phyloP scores from a whole-genome alignment of 2,329 filamentous ascomycete species.

The Pseudogymnoascus sp. region DNA sequence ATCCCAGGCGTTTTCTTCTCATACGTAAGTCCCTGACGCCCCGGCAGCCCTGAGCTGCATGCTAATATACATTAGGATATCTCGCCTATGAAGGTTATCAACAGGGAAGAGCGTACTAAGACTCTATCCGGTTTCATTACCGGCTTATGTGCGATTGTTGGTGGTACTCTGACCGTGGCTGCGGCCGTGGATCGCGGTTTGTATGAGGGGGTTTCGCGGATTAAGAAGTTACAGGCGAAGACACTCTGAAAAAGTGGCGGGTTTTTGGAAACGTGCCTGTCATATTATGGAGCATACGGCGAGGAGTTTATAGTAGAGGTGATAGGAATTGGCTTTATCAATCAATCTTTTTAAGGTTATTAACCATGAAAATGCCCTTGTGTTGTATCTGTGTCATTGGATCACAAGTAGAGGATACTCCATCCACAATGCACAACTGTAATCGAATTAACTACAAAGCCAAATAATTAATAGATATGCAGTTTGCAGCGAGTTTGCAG shows the following conservation, averaged over 20 bases:
- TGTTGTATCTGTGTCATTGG: neutral
- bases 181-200: constrained; percentile 86
- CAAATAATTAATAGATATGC: neutral
- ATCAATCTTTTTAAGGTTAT: neutral
- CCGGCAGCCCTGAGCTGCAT: neutral
- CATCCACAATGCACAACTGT: neutral
- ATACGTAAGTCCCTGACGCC: constrained; percentile 59
- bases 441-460: neutral
- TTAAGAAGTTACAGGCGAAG: constrained; percentile 79
- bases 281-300: constrained; percentile 8
- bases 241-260: constrained; percentile 39
- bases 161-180: constrained; percentile 90
- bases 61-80: constrained; percentile 62
- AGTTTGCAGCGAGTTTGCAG: neutral
- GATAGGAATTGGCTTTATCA: neutral
- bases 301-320: constrained; percentile 11
- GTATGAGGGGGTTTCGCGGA: constrained; percentile 77
- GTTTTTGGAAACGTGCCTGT: constrained; percentile 4
- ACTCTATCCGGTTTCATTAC: constrained; percentile 88
- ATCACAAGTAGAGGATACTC: neutral
- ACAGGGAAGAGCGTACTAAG: constrained; percentile 85
- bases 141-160: constrained; percentile 88
- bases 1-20: constrained; percentile 99
- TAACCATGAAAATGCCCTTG: too few relatives aligned
- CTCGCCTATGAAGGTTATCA: constrained; percentile 99